Conservation (phyloP, 768 basidiomycete genomes). For the Phylloporus rhodoxanthus region DNA sequence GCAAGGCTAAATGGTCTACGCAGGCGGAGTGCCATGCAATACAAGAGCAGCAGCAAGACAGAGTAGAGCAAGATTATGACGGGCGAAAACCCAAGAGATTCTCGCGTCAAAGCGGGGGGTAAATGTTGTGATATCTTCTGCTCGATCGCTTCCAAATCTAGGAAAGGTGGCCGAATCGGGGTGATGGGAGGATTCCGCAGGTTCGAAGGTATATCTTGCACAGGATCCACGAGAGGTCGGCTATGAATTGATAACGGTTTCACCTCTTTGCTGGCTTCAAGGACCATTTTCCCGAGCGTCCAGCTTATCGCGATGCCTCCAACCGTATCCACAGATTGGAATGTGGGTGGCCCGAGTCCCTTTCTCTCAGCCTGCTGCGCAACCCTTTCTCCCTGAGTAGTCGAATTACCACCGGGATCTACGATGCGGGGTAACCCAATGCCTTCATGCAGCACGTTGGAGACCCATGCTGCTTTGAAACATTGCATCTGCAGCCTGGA, state of each 20-base stretch:
- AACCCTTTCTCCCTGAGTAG: constrained; percentile 65
- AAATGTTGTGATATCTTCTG: constrained; percentile 62
- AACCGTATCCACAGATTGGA: constrained; percentile 91
- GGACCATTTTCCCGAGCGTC: constrained; percentile 98
- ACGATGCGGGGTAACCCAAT: constrained; percentile 90
- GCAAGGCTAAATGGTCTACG: constrained; percentile 48
- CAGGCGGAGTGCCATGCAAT: constrained; percentile 48
- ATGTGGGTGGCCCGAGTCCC: constrained; percentile 75
- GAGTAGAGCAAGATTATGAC: constrained; percentile 56
- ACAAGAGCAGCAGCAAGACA: constrained; percentile 37
- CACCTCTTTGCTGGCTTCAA: constrained; percentile 90
- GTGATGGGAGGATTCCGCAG: constrained; percentile 45
- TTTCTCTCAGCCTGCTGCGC: constrained; percentile 73
- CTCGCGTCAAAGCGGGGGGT: constrained; percentile 53
- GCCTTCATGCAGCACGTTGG: constrained; percentile 93
- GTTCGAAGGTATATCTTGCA: constrained; percentile 56
- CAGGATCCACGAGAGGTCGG: constrained; percentile 65
- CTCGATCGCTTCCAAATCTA: constrained; percentile 56
- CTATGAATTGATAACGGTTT: constrained; percentile 41
- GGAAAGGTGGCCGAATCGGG: constrained; percentile 59
- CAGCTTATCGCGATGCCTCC: constrained; percentile 92
- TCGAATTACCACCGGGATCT: constrained; percentile 75
- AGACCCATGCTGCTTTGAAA: constrained; percentile 99
- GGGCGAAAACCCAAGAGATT: constrained; percentile 69
- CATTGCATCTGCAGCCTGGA: constrained; percentile 94